Conservation (phyloP, 306 rosid genomes). For the Quercus agrifolia region DNA sequence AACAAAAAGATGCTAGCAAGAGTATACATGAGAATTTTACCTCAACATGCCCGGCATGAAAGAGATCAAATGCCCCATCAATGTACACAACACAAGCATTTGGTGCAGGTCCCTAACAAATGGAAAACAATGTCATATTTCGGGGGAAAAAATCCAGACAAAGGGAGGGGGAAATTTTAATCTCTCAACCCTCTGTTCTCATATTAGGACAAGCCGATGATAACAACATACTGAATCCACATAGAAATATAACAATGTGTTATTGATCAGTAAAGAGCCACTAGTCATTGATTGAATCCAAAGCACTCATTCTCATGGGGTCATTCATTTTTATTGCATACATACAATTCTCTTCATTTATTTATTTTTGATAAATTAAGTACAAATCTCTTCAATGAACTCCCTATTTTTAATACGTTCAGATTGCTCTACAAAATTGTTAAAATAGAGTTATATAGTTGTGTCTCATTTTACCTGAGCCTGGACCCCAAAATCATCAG, state of each 20-base stretch:
- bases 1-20: conserved; percentile 1
- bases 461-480: not conserved
- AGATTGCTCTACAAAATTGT: not conserved
- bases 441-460: not conserved
- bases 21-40: conserved; percentile 25
- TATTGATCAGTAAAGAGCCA: not conserved
- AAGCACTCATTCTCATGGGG: not conserved
- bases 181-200: not conserved
- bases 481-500: not conserved
- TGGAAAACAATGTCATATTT: not conserved
- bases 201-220: not conserved
- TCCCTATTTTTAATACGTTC: not conserved
- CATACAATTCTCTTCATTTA: not conserved
- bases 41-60: conserved; percentile 99
- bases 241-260: not conserved
- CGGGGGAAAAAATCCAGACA: not conserved
- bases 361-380: not conserved
- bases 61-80: conserved; percentile 99
- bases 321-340: not conserved
- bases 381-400: not conserved
- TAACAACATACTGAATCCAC: not conserved
- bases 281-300: not conserved
- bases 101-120: conserved; percentile 86
- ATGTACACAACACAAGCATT: conserved; percentile 91
- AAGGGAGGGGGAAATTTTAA: conserved; percentile 2